These are phyloP conservation scores for Pyricularia grisea DNA, from an alignment of 2,329 filamentous ascomycete species.

Conservation along the genomic window DNA sequence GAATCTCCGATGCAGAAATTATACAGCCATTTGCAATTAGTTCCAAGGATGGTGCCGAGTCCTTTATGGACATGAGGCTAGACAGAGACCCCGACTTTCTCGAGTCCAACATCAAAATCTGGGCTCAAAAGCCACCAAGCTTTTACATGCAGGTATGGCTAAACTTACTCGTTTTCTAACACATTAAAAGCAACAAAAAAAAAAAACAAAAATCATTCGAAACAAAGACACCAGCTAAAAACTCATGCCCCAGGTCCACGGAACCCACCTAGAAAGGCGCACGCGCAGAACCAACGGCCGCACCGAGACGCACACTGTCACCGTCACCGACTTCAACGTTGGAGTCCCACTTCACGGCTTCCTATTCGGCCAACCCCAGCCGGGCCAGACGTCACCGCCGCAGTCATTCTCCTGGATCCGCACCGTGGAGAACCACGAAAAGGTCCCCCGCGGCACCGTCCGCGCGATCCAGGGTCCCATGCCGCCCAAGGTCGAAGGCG, in stretches of 20 bases:
- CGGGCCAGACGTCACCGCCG: constrained; percentile 26
- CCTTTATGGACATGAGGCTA: constrained; percentile 30
- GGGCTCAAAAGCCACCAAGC: constrained; percentile 40
- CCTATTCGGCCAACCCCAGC: constrained; percentile 28
- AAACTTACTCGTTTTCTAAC: background rate
- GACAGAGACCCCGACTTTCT: constrained; percentile 6
- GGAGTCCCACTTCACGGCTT: constrained; percentile 49
- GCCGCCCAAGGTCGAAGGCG: constrained; percentile 17
- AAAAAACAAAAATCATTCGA: background rate
- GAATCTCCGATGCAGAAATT: background rate
- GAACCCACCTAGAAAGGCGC: constrained; percentile 40
- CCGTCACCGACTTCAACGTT: constrained; percentile 50
- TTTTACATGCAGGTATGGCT: constrained; percentile 31
- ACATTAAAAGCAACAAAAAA: background rate
- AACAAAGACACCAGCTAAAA: background rate
- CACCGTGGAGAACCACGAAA: constrained; percentile 48
- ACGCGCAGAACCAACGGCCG: constrained; percentile 34
- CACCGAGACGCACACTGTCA: constrained; percentile 10
- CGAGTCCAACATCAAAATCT: constrained; percentile 10
- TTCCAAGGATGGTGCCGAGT: constrained; percentile 20
- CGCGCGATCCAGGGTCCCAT: constrained; percentile 38
- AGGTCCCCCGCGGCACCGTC: constrained; percentile 54
- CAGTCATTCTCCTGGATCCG: constrained; percentile 32
- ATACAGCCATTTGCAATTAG: background rate
- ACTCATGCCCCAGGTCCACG: constrained; percentile 27